Percentiles rank a stretch among this genome's conserved stretches.
These are phyloP conservation scores for Quercus phellos DNA, from an alignment of 331 rosid genomes.

Conservation along the genomic window DNA sequence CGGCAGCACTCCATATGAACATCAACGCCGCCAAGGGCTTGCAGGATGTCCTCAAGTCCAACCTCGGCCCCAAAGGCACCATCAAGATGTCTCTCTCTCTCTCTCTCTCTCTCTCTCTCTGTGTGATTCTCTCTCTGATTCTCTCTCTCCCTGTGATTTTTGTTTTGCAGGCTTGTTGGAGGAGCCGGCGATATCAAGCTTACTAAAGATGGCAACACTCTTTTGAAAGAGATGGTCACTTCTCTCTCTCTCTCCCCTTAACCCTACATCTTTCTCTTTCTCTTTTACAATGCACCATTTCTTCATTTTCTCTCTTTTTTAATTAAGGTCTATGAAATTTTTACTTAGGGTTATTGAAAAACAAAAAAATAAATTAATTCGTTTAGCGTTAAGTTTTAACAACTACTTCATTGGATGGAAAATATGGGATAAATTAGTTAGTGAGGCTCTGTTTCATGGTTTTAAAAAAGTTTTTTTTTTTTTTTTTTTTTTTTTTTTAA, in stretches of 20 bases:
- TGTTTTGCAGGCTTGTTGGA: constrained; percentile 74
- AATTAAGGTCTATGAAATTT: background rate
- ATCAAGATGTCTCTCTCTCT: constrained; percentile 59
- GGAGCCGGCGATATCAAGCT: constrained; percentile 96
- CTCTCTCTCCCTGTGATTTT: background rate
- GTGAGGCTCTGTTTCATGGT: too few relatives aligned
- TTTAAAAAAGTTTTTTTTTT: too few relatives aligned
- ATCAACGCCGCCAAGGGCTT: constrained; percentile 98
- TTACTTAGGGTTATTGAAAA: background rate
- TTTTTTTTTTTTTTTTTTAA: too few relatives aligned
- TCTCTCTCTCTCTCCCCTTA: background rate
- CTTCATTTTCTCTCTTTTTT: background rate
- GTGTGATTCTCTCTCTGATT: background rate
- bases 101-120: background rate
- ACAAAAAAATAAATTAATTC: too few relatives aligned
- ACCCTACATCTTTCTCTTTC: constrained; percentile 19
- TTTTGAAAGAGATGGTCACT: constrained; percentile 84
- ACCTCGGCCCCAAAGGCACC: constrained; percentile 96
- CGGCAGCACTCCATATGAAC: constrained; percentile 94
- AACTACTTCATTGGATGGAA: too few relatives aligned
- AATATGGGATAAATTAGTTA: too few relatives aligned
- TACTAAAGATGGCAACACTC: constrained; percentile 95
- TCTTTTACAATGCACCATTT: background rate
- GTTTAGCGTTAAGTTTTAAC: too few relatives aligned
- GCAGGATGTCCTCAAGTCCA: constrained; percentile 86